phyloP scores from a whole-genome alignment of 176 grass and related monocot genomes.

The Eremochloa ophiuroides region DNA sequence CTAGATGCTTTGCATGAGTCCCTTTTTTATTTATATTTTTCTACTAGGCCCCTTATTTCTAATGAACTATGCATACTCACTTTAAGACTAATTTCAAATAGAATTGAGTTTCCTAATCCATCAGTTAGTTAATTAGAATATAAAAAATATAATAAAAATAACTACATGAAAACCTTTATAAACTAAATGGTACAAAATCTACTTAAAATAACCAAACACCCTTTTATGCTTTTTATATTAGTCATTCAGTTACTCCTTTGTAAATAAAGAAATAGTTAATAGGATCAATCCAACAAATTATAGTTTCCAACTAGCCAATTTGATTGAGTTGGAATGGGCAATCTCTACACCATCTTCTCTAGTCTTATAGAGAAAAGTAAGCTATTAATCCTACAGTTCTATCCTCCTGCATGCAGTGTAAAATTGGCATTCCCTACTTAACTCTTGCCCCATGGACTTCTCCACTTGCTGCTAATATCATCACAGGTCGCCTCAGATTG shows the following conservation, averaged over 20 bases:
- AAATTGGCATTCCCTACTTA: neutral
- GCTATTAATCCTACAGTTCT: neutral
- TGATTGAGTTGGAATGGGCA: neutral
- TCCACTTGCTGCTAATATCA: neutral
- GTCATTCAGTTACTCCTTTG: neutral
- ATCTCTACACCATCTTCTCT: neutral
- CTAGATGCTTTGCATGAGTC: neutral
- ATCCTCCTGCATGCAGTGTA: neutral
- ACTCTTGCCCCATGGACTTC: neutral
- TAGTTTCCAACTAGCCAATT: neutral
- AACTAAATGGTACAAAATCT: neutral
- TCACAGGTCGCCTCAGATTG: neutral
- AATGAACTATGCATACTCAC: neutral
- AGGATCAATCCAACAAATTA: neutral
- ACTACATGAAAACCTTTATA: slow-evolving; percentile 10
- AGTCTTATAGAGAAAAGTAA: neutral
- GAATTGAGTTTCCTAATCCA: neutral
- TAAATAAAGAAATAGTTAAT: neutral
- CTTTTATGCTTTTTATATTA: neutral
- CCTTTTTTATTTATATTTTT: neutral
- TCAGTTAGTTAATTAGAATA: neutral
- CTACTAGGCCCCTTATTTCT: neutral
- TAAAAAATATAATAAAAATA: neutral
- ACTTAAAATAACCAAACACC: neutral
- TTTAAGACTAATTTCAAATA: neutral